A percentile compares a stretch with the other conserved stretches of the same genome.
Evolutionary conservation across 2,329 filamentous ascomycete genomes (phyloP).

Genomic region (Fusarium lyarnte): DNA sequence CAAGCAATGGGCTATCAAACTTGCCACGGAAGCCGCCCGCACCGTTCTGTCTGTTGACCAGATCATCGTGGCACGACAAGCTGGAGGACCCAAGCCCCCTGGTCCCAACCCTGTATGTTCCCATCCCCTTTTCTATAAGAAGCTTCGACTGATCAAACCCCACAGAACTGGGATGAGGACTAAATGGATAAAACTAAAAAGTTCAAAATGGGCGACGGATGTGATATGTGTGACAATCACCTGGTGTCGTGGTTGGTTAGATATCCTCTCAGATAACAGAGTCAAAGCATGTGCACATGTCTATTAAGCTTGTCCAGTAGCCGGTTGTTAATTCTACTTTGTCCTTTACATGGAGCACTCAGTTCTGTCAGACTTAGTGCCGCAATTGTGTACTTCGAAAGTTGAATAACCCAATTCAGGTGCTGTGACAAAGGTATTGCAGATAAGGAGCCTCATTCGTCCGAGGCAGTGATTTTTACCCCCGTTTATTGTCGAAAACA

Average conservation of each 20-base stretch:
- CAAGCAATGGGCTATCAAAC: slow-evolving; percentile 97
- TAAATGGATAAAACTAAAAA: slow-evolving; percentile 52
- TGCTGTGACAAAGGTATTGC: neutral
- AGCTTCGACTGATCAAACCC: slow-evolving; percentile 42
- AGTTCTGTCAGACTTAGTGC: slow-evolving; percentile 1
- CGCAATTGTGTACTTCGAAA: slow-evolving; percentile 6
- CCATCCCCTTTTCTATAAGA: neutral
- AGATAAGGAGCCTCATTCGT: neutral
- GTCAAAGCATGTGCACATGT: slow-evolving; percentile 25
- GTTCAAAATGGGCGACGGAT: slow-evolving; percentile 35
- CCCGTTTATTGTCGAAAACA: neutral
- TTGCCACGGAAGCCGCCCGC: slow-evolving; percentile 92
- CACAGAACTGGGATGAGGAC: slow-evolving; percentile 71
- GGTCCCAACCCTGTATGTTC: slow-evolving; percentile 80
- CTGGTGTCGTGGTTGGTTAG: slow-evolving; percentile 38
- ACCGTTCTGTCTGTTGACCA: slow-evolving; percentile 97
- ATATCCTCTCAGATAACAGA: slow-evolving; percentile 33
- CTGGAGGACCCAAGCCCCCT: slow-evolving; percentile 95
- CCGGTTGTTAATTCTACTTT: neutral
- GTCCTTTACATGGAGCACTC: slow-evolving; percentile 8
- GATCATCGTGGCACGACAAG: slow-evolving; percentile 97
- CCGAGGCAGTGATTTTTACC: neutral
- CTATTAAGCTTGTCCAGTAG: slow-evolving; percentile 16
- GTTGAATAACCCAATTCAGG: neutral
- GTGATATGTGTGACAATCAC: slow-evolving; percentile 22